Base-by-base conservation (phyloP, 306 rosid species). In the Vigna reflexopilosa region DNA sequence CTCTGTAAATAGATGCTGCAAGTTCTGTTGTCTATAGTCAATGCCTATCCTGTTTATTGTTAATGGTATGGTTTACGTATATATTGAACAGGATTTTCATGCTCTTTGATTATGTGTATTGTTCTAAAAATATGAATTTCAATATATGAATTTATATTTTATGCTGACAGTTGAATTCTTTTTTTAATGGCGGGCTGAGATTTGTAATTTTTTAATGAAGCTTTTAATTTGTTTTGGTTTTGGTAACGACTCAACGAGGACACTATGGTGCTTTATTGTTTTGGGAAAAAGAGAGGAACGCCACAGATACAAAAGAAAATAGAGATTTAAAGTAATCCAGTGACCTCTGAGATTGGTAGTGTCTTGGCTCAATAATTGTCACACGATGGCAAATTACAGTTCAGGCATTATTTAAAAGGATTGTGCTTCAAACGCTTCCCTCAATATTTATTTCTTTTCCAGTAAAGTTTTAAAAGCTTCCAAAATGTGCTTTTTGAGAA, bases 1-100 rank as follows among this genome's bases (percentile, higher is more conserved):
- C 28, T 51, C 42, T 79, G 93, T 87, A 78, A 77, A 87, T 82
- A 79, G 38, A 72, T 57, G 28, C 65, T 47, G 45, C 55, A 72
- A 78, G 75, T 67, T 51, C 79, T 63, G 10, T 77, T 69, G 7
- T 56, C 52, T 44, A 51, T 47, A 80, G 65, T 38, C 52, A 38
- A 69, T 75, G 58, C 20, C 54, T 59, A 22, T 16, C 57, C 19
- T 22, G 30, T 58, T 62, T 70, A 36, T 24, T 67, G 10, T 52
- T 6, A 36, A 36, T 36, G 8, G 28, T 45, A 15, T 65, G 45
- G 16, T 72, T 19, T 47, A 48, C 17, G 26, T 56, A n/a, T 70
- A 12, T 26, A 38, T 50, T 9, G 58, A 74, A 67, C 72, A 28
- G 56, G 40, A 50, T 70, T 22, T 47, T 63, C 20, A 13, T 62